Base-by-base conservation (phyloP, 805 yeast species). In the Saccharomycopsis vini region DNA sequence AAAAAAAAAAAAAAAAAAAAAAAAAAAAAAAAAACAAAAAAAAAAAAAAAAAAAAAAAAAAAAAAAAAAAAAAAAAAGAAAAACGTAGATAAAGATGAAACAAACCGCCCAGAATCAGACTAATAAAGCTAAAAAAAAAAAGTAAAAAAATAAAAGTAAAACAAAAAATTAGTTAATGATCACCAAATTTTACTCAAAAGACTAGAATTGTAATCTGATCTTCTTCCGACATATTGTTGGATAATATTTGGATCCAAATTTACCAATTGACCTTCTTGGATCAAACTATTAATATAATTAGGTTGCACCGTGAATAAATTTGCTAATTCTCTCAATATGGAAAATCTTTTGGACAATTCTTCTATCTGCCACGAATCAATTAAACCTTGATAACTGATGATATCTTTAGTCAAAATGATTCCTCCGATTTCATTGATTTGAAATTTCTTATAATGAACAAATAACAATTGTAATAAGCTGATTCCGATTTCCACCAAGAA, bases 241-340 rank as follows among this genome's bases (percentile, higher is more conserved):
- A 85, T 65, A 5, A 81, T 64, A 39, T 68, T 69, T 7, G 79
- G 78, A 56, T 77, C 79, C 57, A 86, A 68, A 45, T 69, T 70
- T 1, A 80, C 77, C 50, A 88, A 66, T 53, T 79, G 86, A 1
- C 95, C 92, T 55, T 87, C 95, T 33, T 79, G 77, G 2, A 87
- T 77, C 55, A 88, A 68, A 1, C 95, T 83, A 50, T 78, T 78
- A 43, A 88, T 64, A 53, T 85, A 70, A 45, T 83, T 83, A 2
- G 90, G 82, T 56, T 84, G 92, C 15, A 86, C 95, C 0, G 95
- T 81, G 59, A 80, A 89, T 47, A 89, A 64, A 54, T 85, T 86
- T 26, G 90, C 87, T 49, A 89, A 73, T 52, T 88, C 95, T 57
- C 87, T 75, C 50, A 89, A 63, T 10, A 86, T 70, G 40, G 76